These are phyloP conservation scores for Epichloe typhina DNA, from an alignment of 2,329 filamentous ascomycete species.

Conservation along the genomic window DNA sequence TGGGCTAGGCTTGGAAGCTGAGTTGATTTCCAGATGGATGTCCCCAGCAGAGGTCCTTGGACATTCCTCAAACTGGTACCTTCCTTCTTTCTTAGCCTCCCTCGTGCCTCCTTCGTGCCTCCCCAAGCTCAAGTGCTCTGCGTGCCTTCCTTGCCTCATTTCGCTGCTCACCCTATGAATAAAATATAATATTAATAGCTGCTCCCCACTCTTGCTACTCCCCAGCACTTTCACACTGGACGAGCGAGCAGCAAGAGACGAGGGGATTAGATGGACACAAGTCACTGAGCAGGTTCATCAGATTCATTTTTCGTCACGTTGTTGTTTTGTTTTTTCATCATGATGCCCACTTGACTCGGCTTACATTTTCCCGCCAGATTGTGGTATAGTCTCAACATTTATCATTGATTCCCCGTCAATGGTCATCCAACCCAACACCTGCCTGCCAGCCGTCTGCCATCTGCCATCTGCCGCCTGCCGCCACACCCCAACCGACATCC, in stretches of 20 bases:
- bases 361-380: background rate
- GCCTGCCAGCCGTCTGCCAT: too few relatives aligned
- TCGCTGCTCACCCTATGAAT: background rate
- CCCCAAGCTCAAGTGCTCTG: background rate
- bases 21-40: background rate
- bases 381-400: background rate
- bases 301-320: background rate
- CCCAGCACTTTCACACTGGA: background rate
- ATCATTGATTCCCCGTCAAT: too few relatives aligned
- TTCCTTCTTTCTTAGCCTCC: background rate
- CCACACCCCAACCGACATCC: background rate
- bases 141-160: background rate
- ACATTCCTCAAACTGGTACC: background rate
- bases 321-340: background rate
- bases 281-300: background rate
- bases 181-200: background rate
- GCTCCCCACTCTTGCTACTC: background rate
- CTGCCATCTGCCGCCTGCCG: background rate
- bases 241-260: background rate
- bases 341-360: background rate
- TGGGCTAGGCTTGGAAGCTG: background rate
- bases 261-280: background rate
- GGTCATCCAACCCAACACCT: too few relatives aligned
- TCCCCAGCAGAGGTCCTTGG: background rate
- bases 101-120: background rate